A percentile compares a stretch with the other conserved stretches of the same genome.
Conservation (phyloP, 345 rosid species). For the Hibiscus tridactylites region DNA sequence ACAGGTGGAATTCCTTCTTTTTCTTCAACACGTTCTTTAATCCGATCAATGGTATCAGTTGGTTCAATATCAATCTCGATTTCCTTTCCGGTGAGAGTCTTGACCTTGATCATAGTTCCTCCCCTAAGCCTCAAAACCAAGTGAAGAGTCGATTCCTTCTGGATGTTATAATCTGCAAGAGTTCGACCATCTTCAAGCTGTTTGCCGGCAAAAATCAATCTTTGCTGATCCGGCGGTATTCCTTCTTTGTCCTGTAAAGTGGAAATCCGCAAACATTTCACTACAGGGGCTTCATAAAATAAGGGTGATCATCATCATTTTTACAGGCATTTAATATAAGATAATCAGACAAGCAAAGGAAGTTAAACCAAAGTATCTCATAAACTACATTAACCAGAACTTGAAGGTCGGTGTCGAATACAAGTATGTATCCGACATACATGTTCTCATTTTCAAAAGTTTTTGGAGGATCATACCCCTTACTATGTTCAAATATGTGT, state of each 20-base stretch:
- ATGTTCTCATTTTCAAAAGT: too few species aligned
- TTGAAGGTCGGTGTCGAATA: background rate
- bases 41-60: slow-evolving; percentile 81
- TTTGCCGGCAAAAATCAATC: slow-evolving; percentile 90
- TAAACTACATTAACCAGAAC: background rate
- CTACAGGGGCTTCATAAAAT: background rate
- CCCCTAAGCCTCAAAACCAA: slow-evolving; percentile 89
- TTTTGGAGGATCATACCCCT: background rate
- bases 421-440: background rate
- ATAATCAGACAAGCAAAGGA: too few species aligned
- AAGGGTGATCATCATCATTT: too few species aligned
- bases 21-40: slow-evolving; percentile 94
- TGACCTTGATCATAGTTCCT: slow-evolving; percentile 95
- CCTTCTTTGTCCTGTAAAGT: slow-evolving; percentile 82
- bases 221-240: slow-evolving; percentile 93
- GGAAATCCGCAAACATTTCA: background rate
- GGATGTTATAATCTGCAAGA: slow-evolving; percentile 82
- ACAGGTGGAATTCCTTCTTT: slow-evolving; percentile 98
- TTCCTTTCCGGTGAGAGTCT: slow-evolving; percentile 91
- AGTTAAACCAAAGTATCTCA: background rate
- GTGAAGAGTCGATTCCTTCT: slow-evolving; percentile 93
- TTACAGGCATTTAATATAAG: too few species aligned
- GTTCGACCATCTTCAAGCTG: slow-evolving; percentile 95
- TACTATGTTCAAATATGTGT: background rate
- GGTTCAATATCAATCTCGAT: slow-evolving; percentile 96